These are phyloP conservation scores for Senna tora DNA, from an alignment of 306 rosid species.

Conservation along the genomic window DNA sequence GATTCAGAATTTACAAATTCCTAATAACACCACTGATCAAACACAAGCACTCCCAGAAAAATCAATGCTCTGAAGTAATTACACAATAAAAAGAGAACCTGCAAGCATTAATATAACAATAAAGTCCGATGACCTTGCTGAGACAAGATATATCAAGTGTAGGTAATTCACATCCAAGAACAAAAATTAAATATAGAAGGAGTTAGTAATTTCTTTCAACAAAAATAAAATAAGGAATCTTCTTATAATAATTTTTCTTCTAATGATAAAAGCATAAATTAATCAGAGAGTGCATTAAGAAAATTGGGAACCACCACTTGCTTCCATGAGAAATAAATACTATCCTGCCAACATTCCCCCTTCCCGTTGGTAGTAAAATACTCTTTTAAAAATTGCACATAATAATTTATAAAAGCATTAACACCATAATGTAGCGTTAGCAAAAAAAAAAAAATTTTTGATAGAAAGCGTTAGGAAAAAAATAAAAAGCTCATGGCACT, in stretches of 20 bases:
- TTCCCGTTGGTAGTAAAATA: conserved; percentile 29
- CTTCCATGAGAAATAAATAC: conserved; percentile 11
- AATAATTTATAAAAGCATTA: conserved; percentile 25
- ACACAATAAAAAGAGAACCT: conserved; percentile 51
- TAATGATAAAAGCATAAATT: conserved; percentile 4
- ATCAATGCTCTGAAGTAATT: conserved; percentile 50
- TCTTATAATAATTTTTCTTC: conserved; percentile 2
- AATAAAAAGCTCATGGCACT: conserved; percentile 30
- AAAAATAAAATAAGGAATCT: neutral
- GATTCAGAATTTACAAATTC: conserved; percentile 49
- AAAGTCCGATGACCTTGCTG: conserved; percentile 13
- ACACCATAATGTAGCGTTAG: conserved; percentile 10
- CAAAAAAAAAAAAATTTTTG: neutral
- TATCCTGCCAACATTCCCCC: conserved; percentile 19
- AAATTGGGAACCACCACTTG: conserved; percentile 5
- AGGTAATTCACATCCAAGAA: conserved; percentile 27
- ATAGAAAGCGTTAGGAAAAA: conserved; percentile 11
- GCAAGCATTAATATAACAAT: conserved; percentile 41
- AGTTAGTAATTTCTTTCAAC: neutral
- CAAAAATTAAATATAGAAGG: neutral
- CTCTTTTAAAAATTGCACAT: conserved; percentile 12
- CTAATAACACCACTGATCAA: conserved; percentile 38
- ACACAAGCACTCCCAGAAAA: conserved; percentile 45
- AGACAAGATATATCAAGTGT: conserved; percentile 28
- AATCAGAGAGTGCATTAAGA: neutral